Conservation (phyloP, 208 protist species). For the Crithidia bombi region DNA sequence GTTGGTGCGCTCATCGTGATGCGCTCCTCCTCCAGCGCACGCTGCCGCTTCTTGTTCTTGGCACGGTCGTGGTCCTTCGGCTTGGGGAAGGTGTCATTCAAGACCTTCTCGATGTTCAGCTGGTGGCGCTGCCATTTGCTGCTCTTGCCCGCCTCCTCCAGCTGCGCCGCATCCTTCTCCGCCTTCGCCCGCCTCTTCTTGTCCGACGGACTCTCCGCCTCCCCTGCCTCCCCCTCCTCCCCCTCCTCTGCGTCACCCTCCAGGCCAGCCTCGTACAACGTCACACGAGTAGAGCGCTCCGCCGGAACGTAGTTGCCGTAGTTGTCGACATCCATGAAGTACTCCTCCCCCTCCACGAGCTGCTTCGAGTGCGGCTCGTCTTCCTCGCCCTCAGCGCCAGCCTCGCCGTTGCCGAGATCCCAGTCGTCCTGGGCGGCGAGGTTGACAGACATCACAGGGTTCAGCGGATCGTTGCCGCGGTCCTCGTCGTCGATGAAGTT, state of each 20-base stretch:
- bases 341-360: conserved; percentile 81
- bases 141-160: conserved; percentile 38
- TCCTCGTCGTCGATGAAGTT: conserved; percentile 43
- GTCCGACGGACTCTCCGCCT: conserved; percentile 42
- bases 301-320: conserved; percentile 86
- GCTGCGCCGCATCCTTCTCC: conserved; percentile 45
- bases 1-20: conserved; percentile 61
- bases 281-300: conserved; percentile 71
- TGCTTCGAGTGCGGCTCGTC: conserved; percentile 46
- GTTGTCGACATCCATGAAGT: conserved; percentile 88
- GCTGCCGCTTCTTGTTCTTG: conserved; percentile 47
- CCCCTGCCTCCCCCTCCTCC: conserved; percentile 37
- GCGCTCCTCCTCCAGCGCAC: conserved; percentile 77
- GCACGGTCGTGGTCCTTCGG: conserved; percentile 45
- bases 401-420: conserved; percentile 69
- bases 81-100: conserved; percentile 86
- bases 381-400: conserved; percentile 29
- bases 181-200: conserved; percentile 42
- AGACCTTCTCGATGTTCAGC: conserved; percentile 82
- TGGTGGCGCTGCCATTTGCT: conserved; percentile 86
- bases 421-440: conserved; percentile 82
- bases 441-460: conserved; percentile 80
- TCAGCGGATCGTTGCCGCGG: conserved; percentile 72
- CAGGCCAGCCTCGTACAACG: conserved; percentile 76
- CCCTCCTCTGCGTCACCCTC: conserved; percentile 35